phyloP scores from a whole-genome alignment of 2,329 filamentous ascomycete species.

The Cadophora malorum region DNA sequence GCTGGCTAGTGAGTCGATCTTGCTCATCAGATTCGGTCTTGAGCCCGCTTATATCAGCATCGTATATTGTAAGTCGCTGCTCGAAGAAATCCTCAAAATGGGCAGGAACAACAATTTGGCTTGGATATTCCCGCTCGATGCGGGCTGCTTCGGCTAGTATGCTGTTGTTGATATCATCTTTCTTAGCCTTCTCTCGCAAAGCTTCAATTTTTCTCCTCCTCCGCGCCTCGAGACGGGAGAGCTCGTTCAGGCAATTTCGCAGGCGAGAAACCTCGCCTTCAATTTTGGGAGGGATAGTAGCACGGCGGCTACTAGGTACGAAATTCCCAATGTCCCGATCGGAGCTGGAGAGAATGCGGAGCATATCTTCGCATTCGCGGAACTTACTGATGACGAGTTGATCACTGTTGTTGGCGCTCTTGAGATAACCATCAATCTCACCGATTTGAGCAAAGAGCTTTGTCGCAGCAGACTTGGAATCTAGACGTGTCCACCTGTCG shows the following conservation, averaged over 20 bases:
- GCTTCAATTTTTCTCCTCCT: constrained; percentile 80
- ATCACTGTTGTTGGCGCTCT: constrained; percentile 71
- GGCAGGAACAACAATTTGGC: constrained; percentile 81
- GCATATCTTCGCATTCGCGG: constrained; percentile 73
- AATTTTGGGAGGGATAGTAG: constrained; percentile 79
- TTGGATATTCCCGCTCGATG: constrained; percentile 84
- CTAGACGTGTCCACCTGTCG: constrained; percentile 77
- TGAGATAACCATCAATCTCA: constrained; percentile 89
- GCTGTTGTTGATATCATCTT: constrained; percentile 87
- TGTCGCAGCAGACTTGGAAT: constrained; percentile 70
- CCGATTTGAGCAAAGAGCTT: constrained; percentile 47
- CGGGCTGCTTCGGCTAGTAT: constrained; percentile 83
- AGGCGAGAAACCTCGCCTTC: constrained; percentile 80
- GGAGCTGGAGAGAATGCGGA: constrained; percentile 78
- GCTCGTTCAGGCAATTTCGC: constrained; percentile 82
- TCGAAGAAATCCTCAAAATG: constrained; percentile 95
- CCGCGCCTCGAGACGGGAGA: constrained; percentile 81
- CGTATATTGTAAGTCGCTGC: constrained; percentile 79
- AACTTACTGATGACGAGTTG: constrained; percentile 74
- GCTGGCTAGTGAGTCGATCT: constrained; percentile 69
- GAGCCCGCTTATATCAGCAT: constrained; percentile 75
- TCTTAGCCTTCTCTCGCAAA: constrained; percentile 78
- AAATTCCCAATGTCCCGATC: constrained; percentile 85
- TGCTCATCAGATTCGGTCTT: constrained; percentile 78
- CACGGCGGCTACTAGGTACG: constrained; percentile 83